A percentile compares a stretch with the other conserved stretches of the same genome.
These are phyloP conservation scores for Cryptococcus wingfieldii DNA, from an alignment of 1,284 basidiomycete genomes.

Conservation along the genomic window DNA sequence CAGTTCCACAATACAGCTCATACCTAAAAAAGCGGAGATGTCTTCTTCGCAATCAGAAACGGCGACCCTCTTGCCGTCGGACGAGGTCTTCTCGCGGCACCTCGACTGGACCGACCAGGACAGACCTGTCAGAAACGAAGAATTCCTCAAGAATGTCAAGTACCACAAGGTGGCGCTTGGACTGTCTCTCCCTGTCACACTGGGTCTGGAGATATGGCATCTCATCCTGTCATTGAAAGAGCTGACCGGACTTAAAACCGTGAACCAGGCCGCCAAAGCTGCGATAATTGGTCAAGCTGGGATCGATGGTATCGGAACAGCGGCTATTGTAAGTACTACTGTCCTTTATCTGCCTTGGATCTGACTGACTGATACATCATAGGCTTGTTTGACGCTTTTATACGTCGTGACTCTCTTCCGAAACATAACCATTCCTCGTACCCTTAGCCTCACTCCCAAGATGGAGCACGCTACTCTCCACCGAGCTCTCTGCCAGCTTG, in stretches of 20 bases:
- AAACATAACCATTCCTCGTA: constrained; percentile 4
- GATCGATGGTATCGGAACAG: constrained; percentile 2
- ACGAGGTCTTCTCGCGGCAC: background rate
- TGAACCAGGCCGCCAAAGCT: background rate
- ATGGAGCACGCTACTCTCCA: constrained; percentile 16
- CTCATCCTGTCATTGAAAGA: constrained; percentile 4
- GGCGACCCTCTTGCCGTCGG: constrained; percentile 13
- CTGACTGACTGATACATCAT: background rate
- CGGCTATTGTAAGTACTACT: constrained; percentile 1
- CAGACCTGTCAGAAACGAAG: constrained; percentile 17
- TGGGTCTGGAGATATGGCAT: constrained; percentile 13
- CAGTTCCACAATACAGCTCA: background rate
- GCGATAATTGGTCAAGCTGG: background rate
- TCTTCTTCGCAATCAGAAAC: constrained; percentile 12
- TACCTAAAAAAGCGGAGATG: background rate
- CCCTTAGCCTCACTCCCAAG: constrained; percentile 2
- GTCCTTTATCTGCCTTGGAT: background rate
- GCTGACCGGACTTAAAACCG: background rate
- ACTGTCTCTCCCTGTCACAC: constrained; percentile 5
- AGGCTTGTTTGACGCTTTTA: constrained; percentile 1
- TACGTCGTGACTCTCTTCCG: constrained; percentile 4
- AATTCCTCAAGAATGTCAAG: constrained; percentile 21
- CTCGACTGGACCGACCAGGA: constrained; percentile 9
- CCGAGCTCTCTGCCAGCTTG: constrained; percentile 9
- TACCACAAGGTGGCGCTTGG: constrained; percentile 14